phyloP scores from a whole-genome alignment of 2,329 filamentous ascomycete genomes.

The Claviceps sp. region DNA sequence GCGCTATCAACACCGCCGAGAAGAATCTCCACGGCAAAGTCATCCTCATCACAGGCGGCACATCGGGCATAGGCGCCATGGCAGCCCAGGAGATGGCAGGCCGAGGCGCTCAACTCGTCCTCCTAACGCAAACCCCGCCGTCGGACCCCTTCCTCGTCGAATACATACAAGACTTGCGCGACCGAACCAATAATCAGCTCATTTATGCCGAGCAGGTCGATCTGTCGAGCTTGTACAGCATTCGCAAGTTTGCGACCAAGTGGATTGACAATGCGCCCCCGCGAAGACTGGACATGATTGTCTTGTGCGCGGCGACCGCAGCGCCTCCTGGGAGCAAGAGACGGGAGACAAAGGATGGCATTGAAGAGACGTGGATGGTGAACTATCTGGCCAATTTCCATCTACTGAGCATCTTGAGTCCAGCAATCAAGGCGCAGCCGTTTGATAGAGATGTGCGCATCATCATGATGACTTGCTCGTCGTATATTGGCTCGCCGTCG shows the following conservation, averaged over 20 bases:
- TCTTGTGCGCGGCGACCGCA: slow-evolving; percentile 72
- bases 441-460: slow-evolving; percentile 87
- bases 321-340: slow-evolving; percentile 52
- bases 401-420: slow-evolving; percentile 77
- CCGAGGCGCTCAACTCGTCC: slow-evolving; percentile 78
- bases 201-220: slow-evolving; percentile 96
- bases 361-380: slow-evolving; percentile 85
- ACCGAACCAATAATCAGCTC: slow-evolving; percentile 64
- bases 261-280: slow-evolving; percentile 96
- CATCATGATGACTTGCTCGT: slow-evolving; percentile 73
- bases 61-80: slow-evolving; percentile 77
- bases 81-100: slow-evolving; percentile 61
- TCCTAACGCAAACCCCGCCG: slow-evolving; percentile 71
- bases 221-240: slow-evolving; percentile 73
- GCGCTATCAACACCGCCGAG: slow-evolving; percentile 61
- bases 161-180: slow-evolving; percentile 78
- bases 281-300: slow-evolving; percentile 75
- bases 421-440: slow-evolving; percentile 80
- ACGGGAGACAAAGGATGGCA: slow-evolving; percentile 56
- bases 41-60: slow-evolving; percentile 86
- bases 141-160: slow-evolving; percentile 83
- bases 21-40: slow-evolving; percentile 87
- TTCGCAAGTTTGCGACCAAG: slow-evolving; percentile 86
- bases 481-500: slow-evolving; percentile 69
- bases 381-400: slow-evolving; percentile 97